phyloP scores from a whole-genome alignment of 1,284 basidiomycete genomes.

The Puccinia brachypodii region DNA sequence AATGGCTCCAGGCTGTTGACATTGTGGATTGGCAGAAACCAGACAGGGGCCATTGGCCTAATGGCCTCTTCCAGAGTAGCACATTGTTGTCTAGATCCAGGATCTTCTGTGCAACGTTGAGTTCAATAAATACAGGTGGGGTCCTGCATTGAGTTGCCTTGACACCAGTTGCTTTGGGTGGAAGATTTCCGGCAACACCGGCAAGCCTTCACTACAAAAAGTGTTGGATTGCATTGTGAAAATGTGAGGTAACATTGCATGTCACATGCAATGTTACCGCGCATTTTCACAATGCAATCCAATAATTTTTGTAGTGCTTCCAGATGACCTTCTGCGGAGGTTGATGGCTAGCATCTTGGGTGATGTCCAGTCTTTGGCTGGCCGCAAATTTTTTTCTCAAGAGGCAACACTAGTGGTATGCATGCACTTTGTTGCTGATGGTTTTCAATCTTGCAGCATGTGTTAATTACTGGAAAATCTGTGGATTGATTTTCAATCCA shows the following conservation, averaged over 20 bases:
- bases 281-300: too few species aligned
- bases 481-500: background rate
- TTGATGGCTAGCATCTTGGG: background rate
- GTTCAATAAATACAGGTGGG: background rate
- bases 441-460: too few species aligned
- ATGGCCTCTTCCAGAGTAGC: background rate
- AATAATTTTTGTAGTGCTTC: too few species aligned
- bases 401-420: too few species aligned
- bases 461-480: background rate
- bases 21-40: background rate
- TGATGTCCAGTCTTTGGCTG: background rate
- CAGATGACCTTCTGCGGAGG: background rate
- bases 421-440: too few species aligned
- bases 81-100: background rate
- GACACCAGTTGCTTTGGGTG: too few species aligned
- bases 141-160: background rate
- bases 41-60: background rate
- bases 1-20: background rate
- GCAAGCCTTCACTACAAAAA: too few species aligned
- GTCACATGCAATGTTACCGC: too few species aligned
- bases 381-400: too few species aligned
- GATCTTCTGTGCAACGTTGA: background rate
- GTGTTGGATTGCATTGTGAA: too few species aligned
- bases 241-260: too few species aligned
- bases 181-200: background rate